Evolutionary conservation across 1,284 basidiomycete species (phyloP).

Genomic region (Mycena citricolor): DNA sequence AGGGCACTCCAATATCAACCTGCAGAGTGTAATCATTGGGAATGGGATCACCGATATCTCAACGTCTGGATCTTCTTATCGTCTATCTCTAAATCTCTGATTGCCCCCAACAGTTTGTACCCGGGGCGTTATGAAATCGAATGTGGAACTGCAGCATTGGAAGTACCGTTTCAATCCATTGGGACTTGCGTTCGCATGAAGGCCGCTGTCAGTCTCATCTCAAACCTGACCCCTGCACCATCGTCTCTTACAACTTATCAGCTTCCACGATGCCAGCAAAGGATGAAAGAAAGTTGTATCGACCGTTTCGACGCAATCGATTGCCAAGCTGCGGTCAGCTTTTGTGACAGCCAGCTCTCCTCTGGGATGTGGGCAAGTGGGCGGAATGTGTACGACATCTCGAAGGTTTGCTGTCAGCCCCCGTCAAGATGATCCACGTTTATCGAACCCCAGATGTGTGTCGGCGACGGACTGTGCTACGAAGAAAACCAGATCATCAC

Average conservation of each 20-base stretch:
- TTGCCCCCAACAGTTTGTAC: conserved; percentile 44
- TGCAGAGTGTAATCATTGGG: conserved; percentile 63
- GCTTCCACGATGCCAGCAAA: conserved; percentile 56
- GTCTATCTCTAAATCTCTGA: conserved; percentile 3
- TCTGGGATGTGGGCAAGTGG: conserved; percentile 51
- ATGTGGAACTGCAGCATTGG: conserved; percentile 54
- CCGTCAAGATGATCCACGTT: conserved; percentile 18
- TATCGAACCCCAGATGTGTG: conserved; percentile 40
- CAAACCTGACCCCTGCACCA: neutral
- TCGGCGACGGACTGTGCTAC: conserved; percentile 54
- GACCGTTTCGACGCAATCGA: conserved; percentile 59
- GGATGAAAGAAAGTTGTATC: conserved; percentile 48
- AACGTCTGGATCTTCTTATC: conserved; percentile 37
- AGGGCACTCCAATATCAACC: conserved; percentile 65
- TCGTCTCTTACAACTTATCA: conserved; percentile 26
- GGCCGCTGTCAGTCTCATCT: conserved; percentile 49
- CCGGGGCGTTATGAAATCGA: conserved; percentile 64
- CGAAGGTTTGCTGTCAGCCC: conserved; percentile 43
- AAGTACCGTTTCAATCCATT: conserved; percentile 58
- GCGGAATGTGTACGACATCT: conserved; percentile 70
- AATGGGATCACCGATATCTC: conserved; percentile 66
- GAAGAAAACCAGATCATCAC: conserved; percentile 50
- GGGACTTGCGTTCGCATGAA: conserved; percentile 61
- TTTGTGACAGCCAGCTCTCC: conserved; percentile 61
- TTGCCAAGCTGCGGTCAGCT: conserved; percentile 60